phyloP scores from a whole-genome alignment of 768 basidiomycete species.

The Boletus insuetus region DNA sequence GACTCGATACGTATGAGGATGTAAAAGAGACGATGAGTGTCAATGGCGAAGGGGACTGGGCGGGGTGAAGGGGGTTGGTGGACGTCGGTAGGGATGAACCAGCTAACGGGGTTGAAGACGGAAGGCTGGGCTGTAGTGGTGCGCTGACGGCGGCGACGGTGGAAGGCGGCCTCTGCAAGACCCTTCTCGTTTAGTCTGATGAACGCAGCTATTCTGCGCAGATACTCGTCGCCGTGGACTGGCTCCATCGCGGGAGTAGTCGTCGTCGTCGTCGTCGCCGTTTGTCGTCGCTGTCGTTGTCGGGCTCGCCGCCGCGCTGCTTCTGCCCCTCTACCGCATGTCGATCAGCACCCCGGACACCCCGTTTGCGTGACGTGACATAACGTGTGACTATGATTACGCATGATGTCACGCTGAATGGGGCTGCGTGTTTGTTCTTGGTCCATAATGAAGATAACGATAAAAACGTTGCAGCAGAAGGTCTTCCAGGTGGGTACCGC shows the following conservation, averaged over 20 bases:
- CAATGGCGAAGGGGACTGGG: slow-evolving; percentile 65
- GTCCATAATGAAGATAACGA: slow-evolving; percentile 80
- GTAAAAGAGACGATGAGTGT: slow-evolving; percentile 86
- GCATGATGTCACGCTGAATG: slow-evolving; percentile 19
- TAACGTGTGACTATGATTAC: slow-evolving; percentile 18
- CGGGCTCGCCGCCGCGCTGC: slow-evolving; percentile 11
- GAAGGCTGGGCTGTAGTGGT: slow-evolving; percentile 35
- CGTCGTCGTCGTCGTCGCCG: slow-evolving; percentile 10
- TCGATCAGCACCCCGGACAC: slow-evolving; percentile 26
- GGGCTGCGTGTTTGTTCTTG: slow-evolving; percentile 14
- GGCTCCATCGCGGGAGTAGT: slow-evolving; percentile 42
- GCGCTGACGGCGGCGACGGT: slow-evolving; percentile 44
- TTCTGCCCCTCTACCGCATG: slow-evolving; percentile 20
- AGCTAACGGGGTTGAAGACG: slow-evolving; percentile 59
- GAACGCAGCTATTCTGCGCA: slow-evolving; percentile 66
- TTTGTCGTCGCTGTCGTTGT: not conserved
- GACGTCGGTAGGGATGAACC: slow-evolving; percentile 41
- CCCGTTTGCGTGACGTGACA: slow-evolving; percentile 15
- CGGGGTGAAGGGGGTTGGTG: slow-evolving; percentile 38
- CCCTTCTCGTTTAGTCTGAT: slow-evolving; percentile 70
- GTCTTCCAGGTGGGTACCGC: slow-evolving; percentile 64
- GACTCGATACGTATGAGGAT: slow-evolving; percentile 84
- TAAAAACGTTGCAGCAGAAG: slow-evolving; percentile 95
- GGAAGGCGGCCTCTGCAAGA: slow-evolving; percentile 63
- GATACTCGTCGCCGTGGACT: slow-evolving; percentile 72